phyloP scores from a whole-genome alignment of 306 rosid genomes.

The Dicorynia guianensis region DNA sequence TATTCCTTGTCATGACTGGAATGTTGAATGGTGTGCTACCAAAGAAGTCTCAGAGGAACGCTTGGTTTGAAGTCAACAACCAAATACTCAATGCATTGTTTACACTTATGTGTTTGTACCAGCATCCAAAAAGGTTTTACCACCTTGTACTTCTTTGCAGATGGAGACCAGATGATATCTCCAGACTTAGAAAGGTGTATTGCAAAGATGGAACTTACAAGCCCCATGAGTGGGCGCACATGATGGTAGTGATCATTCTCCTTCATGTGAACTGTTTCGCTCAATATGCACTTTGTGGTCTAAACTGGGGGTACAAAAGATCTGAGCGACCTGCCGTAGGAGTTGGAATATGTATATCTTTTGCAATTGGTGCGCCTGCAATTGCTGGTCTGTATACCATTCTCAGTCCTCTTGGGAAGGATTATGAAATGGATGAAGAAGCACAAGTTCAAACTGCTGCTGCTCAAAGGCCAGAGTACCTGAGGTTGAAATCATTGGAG shows the following conservation, averaged over 20 bases:
- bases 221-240: conserved; percentile 95
- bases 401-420: conserved; percentile 91
- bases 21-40: conserved; percentile 77
- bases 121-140: conserved; percentile 80
- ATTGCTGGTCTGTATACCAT: conserved; percentile 77
- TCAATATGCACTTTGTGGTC: conserved; percentile 93
- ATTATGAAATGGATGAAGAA: conserved; percentile 82
- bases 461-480: conserved; percentile 39
- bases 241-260: conserved; percentile 84
- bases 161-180: conserved; percentile 74
- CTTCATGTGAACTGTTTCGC: conserved; percentile 85
- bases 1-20: conserved; percentile 97
- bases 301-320: conserved; percentile 84
- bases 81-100: conserved; percentile 95
- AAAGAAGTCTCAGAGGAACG: conserved; percentile 68
- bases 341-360: conserved; percentile 78
- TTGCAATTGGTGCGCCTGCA: conserved; percentile 90
- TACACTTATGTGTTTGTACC: conserved; percentile 91
- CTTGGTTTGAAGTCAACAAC: conserved; percentile 94
- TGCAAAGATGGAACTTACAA: conserved; percentile 94
- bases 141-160: conserved; percentile 81
- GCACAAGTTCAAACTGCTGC: conserved; percentile 47
- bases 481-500: conserved; percentile 60
- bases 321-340: conserved; percentile 86
- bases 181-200: conserved; percentile 70